Evolutionary conservation across 495 filamentous ascomycete species (phyloP).

Genomic region (Penicillium mononematosum): DNA sequence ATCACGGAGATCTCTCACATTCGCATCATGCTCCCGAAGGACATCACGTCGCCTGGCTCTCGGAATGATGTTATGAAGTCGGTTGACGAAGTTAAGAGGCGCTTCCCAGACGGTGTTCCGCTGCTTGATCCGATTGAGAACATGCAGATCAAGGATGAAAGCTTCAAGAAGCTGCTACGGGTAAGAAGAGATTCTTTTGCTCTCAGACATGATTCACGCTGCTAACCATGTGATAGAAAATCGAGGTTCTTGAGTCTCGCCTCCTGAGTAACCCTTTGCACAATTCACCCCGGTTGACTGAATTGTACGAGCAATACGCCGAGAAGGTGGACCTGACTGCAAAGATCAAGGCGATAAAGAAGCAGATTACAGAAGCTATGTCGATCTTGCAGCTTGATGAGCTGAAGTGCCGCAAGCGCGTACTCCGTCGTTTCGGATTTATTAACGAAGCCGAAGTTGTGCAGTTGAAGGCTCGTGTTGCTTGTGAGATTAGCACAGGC

Average conservation of each 20-base stretch:
- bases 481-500: conserved; percentile 93
- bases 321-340: conserved; percentile 71
- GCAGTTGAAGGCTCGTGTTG: conserved; percentile 90
- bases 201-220: neutral
- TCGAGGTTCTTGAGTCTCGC: conserved; percentile 91
- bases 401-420: conserved; percentile 90
- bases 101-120: conserved; percentile 92
- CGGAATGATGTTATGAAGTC: conserved; percentile 63
- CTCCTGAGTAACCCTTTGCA: conserved; percentile 87
- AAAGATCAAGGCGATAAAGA: conserved; percentile 83
- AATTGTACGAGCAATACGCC: conserved; percentile 80
- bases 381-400: conserved; percentile 91
- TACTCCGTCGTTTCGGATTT: conserved; percentile 93
- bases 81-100: conserved; percentile 70
- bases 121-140: conserved; percentile 89
- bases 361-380: conserved; percentile 77
- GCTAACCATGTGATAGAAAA: conserved; percentile 59
- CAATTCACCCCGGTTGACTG: conserved; percentile 75
- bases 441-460: conserved; percentile 94
- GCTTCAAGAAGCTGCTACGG: conserved; percentile 86
- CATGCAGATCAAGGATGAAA: conserved; percentile 88
- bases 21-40: conserved; percentile 74
- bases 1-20: conserved; percentile 75
- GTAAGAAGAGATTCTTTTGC: conserved; percentile 37
- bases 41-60: conserved; percentile 60